Percentiles rank a stretch among this genome's conserved stretches.
phyloP scores from a whole-genome alignment of 2,329 filamentous ascomycete genomes.

The Ophiocordyceps unilateralis region DNA sequence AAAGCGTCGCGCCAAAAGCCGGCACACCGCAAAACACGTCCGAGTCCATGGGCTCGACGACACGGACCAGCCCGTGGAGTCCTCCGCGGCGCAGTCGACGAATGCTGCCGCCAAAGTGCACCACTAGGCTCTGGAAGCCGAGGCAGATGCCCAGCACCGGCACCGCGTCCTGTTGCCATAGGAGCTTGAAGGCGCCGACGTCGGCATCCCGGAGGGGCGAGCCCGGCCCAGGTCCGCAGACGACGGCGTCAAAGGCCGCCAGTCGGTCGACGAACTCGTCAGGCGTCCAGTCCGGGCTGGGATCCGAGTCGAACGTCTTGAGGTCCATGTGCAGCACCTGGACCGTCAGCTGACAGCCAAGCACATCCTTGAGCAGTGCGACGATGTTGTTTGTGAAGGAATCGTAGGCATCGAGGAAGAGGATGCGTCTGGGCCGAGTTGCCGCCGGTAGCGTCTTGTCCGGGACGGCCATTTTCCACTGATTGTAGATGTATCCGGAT shows the following conservation, averaged over 20 bases:
- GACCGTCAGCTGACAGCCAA: constrained; percentile 48
- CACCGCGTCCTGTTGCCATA: constrained; percentile 50
- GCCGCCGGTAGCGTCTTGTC: no score
- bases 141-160: constrained; percentile 81
- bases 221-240: constrained; percentile 83
- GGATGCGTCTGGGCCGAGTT: constrained; percentile 34
- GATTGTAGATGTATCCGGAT: no score
- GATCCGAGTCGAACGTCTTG: constrained; percentile 49
- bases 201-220: constrained; percentile 56
- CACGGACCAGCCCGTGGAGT: constrained; percentile 64
- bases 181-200: constrained; percentile 60
- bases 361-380: constrained; percentile 53
- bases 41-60: constrained; percentile 37
- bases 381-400: constrained; percentile 95
- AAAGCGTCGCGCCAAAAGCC: constrained; percentile 54
- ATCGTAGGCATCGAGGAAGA: constrained; percentile 92
- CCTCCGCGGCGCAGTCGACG: constrained; percentile 54
- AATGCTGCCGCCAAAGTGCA: constrained; percentile 49
- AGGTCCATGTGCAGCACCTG: constrained; percentile 20
- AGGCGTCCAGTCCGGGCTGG: constrained; percentile 24
- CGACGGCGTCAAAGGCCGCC: constrained; percentile 58
- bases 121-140: constrained; percentile 69
- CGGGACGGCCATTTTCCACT: not conserved
- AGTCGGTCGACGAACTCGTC: constrained; percentile 23
- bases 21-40: constrained; percentile 51